Conservation (phyloP, 2,329 filamentous ascomycete genomes). For the Aureobasidium subglaciale region DNA sequence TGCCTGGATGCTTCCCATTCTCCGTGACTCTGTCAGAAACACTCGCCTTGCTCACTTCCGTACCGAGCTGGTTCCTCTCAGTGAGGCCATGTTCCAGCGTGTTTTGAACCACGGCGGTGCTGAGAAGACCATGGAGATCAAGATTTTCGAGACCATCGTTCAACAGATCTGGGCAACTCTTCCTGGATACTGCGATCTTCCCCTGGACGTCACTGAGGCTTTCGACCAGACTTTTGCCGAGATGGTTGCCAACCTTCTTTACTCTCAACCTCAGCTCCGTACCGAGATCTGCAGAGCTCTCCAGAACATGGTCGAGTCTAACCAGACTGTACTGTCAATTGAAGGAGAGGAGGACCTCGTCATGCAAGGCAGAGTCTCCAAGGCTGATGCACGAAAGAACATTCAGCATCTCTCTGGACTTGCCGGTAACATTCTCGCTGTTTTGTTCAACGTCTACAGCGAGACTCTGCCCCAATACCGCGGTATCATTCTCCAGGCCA, state of each 20-base stretch:
- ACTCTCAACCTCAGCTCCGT: conserved; percentile 81
- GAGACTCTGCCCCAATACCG: conserved; percentile 90
- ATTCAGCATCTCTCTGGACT: conserved; percentile 72
- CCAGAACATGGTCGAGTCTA: conserved; percentile 84
- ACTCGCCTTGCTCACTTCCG: conserved; percentile 81
- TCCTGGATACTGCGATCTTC: conserved; percentile 90
- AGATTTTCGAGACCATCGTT: conserved; percentile 95
- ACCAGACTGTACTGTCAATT: conserved; percentile 68
- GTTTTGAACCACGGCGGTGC: conserved; percentile 74
- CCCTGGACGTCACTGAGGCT: conserved; percentile 58
- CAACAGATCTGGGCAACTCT: conserved; percentile 92
- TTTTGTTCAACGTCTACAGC: conserved; percentile 98
- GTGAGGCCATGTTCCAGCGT: conserved; percentile 80
- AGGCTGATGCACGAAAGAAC: conserved; percentile 68
- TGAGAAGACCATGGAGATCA: conserved; percentile 91
- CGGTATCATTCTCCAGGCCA: conserved; percentile 84
- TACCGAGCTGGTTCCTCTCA: conserved; percentile 77
- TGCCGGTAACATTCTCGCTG: conserved; percentile 82
- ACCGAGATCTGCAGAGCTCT: conserved; percentile 81
- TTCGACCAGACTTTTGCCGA: conserved; percentile 90
- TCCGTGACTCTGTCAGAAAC: conserved; percentile 85
- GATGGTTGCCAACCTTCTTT: conserved; percentile 82
- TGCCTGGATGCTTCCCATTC: conserved; percentile 88
- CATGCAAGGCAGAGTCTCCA: conserved; percentile 70
- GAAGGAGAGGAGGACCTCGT: conserved; percentile 65